Evolutionary conservation across 352 stramenopile species (phyloP), one percentile per base, ranked within the genome.

Genomic region (Peronospora destructor): DNA sequence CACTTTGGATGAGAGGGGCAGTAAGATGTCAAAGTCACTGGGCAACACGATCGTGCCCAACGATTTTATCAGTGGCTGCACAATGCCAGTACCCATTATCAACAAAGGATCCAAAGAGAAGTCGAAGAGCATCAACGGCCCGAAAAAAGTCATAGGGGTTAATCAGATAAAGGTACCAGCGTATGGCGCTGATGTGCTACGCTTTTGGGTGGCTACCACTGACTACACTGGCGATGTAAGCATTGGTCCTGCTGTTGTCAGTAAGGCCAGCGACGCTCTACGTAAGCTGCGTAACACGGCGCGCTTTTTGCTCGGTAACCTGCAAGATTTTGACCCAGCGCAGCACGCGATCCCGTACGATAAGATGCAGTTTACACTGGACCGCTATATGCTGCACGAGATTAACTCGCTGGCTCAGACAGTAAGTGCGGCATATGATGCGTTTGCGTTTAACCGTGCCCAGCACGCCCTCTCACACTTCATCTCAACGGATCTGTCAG

Each of bases 21-120:
- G 84, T 54, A 99, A 99, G 75, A 99, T 99, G 96, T 98, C 91
- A 29, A 99, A 99, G 65, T 98, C 90, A 23, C 65, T 98, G 1
- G 97, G 97, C 42, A 99, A 99, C 62, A 95, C 96, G 3, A 76
- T 99, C 37, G 85, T 96, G 55, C 96, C 95, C 5, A 62, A 79
- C 16, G 69, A 96, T 49, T 93, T 99, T 28, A 99, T 99, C 57
- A 87, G 98, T 48, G 95, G 95, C 35, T 65, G 60, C 19, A 71
- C 67, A 1, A 63, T 84, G 61, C 30, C 56, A 6, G 51, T 66
- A 4, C 56, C 61, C 4, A 53, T 63, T 5, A 25, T 38, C 11
- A 39, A 54, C 4, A 57, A 61, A 12, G 26, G 2, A 45, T 30
- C 33, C 1, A 59, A 67, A 26, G 83, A 95, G 37, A 76, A 83